Base-by-base conservation (phyloP, 768 basidiomycete species). In the Glaciozyma antarctica region DNA sequence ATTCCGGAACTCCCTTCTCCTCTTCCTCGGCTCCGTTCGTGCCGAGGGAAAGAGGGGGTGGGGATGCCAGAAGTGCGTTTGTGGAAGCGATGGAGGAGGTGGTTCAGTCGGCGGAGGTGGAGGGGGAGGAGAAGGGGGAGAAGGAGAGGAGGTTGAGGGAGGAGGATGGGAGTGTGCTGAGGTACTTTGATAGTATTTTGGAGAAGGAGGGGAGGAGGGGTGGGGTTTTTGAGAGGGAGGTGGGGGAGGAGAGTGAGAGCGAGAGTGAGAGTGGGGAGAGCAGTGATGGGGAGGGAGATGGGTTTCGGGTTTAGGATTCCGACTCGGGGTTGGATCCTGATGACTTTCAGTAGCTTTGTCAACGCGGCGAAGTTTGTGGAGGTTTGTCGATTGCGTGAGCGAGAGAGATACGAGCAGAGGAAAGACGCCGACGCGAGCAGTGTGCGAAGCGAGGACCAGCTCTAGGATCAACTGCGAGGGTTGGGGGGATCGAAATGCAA, bases 101-200 rank as follows among this genome's bases (percentile, higher is more conserved):
- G 7, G 38, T 41, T 41, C 13, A 15, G 8, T 41, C 38, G 8
- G 13, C 38, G n/a, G 26, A 65, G 45, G 13, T 55, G 44, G 43
- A 30, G 30, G 61, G 61, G n/a, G 61, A 60, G 34, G 19, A 48
- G 8, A 2, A 12, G 32, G 49, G 2, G 4, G 41, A 26, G 26
- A 41, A 59, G 21, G 61, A 62, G 48, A 51, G 13, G 9, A 24
- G 68, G 26, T 30, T 58, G 10, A 44, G 61, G 8, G 34, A n/a
- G 1, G 68, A 69, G 26, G 68, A 69, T n/a, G 15, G 3, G 4
- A 51, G 38, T 2, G 62, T 64, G 26, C 24, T 69, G 12, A 59
- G 63, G 56, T 64, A 69, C 38, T 69, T 69, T 22, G 68, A 69
- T 28, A 44, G 22, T 19, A 8, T 66, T 51, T 59, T 47, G 24